These are phyloP conservation scores for Paulownia fortunei DNA, from an alignment of 257 asterid species.

Conservation along the genomic window DNA sequence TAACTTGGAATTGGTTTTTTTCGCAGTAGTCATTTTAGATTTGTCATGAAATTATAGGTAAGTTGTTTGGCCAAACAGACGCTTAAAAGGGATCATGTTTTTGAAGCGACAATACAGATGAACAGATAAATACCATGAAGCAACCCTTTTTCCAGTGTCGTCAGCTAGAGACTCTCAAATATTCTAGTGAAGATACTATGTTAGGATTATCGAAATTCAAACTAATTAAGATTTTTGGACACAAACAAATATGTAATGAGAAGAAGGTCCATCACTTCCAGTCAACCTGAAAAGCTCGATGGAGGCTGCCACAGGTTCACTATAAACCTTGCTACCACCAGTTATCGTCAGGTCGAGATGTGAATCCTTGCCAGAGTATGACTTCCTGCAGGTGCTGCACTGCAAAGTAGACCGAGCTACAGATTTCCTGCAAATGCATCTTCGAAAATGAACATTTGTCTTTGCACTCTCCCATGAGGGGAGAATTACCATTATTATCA, in stretches of 20 bases:
- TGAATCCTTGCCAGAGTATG: conserved; percentile 60
- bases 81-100: conserved; percentile 1
- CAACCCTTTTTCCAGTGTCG: no score
- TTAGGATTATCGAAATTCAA: no score
- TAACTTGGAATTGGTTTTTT: background rate
- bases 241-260: no score
- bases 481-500: background rate
- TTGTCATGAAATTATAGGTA: no score
- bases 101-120: background rate
- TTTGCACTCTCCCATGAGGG: background rate
- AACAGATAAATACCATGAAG: background rate
- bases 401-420: conserved; percentile 46
- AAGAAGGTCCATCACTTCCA: no score
- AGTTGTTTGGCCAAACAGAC: no score
- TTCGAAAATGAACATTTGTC: background rate
- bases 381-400: conserved; percentile 70
- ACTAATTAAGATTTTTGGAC: no score
- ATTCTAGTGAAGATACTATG: no score
- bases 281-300: conserved; percentile 92
- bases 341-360: conserved; percentile 73
- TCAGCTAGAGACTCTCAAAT: no score
- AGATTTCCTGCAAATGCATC: conserved; percentile 56
- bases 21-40: no score
- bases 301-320: conserved; percentile 68
- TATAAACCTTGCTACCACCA: conserved; percentile 65